Evolutionary conservation across 2,329 filamentous ascomycete species (phyloP), one percentile per base, ranked within the genome.

Genomic region (Stagonosporopsis vannaccii): DNA sequence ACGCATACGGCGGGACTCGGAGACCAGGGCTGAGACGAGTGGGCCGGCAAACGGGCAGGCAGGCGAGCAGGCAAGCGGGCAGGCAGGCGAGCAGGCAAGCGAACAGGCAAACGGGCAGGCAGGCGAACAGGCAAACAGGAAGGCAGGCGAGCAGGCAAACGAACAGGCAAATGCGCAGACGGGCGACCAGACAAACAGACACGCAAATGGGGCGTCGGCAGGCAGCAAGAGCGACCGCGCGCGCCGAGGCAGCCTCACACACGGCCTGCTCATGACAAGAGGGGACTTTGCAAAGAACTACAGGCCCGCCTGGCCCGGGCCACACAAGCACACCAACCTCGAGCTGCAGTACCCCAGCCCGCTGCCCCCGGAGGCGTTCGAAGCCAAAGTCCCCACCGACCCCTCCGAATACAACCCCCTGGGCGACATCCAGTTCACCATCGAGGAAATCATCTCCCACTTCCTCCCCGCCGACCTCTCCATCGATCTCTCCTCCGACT

Each of bases 281-380:
- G 77, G 75, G n/a, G 69, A 67, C 7, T 68, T 69, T 40, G 72
- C 68, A 11, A 74, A 72, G 49, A 82, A 83, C 61, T 87, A 82
- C 71, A 81, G 79, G 60, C 78, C 80, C 23, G 83, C 81, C 22
- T 84, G 82, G 65, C 78, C 78, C 12, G 78, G 75, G 37, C 74
- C 73, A 41, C 72, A 75, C 17, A 76, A 78, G 43, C 74, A 80
- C 19, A 70, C 74, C 25, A 75, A 79, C 11, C 85, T 96, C 56
- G 81, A 88, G 70, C 79, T 98, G 65, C 90, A 95, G 74, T 98
- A 98, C 75, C 94, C 95, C 9, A 93, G 91, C 74, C 80, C 83
- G 59, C 84, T 86, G 52, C 82, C 83, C 45, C 84, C 84, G 49
- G 91, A 95, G 77, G 86, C 83, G 13, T 75, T 75, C 60, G 71